phyloP scores from a whole-genome alignment of 139 green algal genomes.

The Chlorella sorokiniana region DNA sequence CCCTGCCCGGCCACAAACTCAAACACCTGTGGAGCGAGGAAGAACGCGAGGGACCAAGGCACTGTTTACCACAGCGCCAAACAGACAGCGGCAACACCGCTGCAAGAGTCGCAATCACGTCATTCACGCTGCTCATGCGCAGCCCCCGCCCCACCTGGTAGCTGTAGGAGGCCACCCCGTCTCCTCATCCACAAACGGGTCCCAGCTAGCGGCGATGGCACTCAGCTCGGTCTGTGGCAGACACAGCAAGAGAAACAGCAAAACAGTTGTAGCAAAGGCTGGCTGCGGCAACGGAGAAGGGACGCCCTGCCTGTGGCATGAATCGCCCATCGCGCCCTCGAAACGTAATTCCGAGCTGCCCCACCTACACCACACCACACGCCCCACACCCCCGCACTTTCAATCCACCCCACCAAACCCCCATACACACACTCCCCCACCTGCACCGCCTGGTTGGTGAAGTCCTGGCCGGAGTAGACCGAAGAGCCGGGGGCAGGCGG shows the following conservation, averaged over 20 bases:
- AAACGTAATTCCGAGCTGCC: too few species aligned
- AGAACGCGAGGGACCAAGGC: too few species aligned
- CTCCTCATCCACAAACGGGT: conserved; percentile 54
- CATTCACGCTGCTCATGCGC: neutral
- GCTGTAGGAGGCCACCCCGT: conserved; percentile 42
- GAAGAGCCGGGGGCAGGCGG: conserved; percentile 26
- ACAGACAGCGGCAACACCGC: neutral
- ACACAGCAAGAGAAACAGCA: neutral
- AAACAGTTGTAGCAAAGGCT: neutral
- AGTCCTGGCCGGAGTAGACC: conserved; percentile 38
- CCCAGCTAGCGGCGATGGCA: conserved; percentile 55
- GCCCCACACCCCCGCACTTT: too few species aligned
- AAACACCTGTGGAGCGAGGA: conserved; percentile 42
- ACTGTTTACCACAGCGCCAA: too few species aligned
- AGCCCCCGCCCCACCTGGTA: conserved; percentile 37
- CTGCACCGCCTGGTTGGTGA: conserved; percentile 24
- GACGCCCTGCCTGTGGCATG: too few species aligned
- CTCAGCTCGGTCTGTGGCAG: neutral
- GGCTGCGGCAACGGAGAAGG: neutral
- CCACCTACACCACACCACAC: neutral
- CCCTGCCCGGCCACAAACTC: conserved; percentile 20
- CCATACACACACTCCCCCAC: neutral
- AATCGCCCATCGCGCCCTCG: too few species aligned
- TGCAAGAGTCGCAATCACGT: neutral
- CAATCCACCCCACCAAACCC: too few species aligned